These are phyloP conservation scores for Candida montana DNA, from an alignment of 805 yeast genomes.

Conservation along the genomic window DNA sequence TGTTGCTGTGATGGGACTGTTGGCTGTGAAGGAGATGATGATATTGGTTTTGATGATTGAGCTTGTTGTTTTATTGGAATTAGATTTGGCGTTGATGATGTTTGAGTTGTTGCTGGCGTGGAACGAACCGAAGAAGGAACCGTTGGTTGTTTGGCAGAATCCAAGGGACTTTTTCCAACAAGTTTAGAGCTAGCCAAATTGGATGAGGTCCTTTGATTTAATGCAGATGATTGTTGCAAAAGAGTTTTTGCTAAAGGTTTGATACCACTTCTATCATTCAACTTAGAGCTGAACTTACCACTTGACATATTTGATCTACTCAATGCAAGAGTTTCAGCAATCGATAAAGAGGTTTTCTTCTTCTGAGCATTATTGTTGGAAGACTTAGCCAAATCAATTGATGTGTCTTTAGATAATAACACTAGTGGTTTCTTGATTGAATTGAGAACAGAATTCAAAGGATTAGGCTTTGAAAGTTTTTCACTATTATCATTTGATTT, in stretches of 20 bases:
- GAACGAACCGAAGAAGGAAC: too few species aligned
- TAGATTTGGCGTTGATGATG: not conserved
- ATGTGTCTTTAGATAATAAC: slow-evolving; percentile 22
- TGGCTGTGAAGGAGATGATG: not conserved
- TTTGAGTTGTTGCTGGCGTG: too few species aligned
- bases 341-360: slow-evolving; percentile 36
- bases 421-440: slow-evolving; percentile 19
- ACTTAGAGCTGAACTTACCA: slow-evolving; percentile 24
- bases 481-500: not conserved
- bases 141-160: not conserved
- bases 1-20: not conserved
- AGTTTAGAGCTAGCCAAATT: too few species aligned
- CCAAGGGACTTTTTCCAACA: not conserved
- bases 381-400: slow-evolving; percentile 22
- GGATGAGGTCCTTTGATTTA: slow-evolving; percentile 3
- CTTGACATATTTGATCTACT: slow-evolving; percentile 42
- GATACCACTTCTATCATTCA: slow-evolving; percentile 14
- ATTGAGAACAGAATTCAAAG: slow-evolving; percentile 18
- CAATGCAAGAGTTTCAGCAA: slow-evolving; percentile 56
- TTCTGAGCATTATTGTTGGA: slow-evolving; percentile 13
- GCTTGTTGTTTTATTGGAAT: not conserved
- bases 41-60: not conserved
- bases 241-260: not conserved
- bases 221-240: not conserved
- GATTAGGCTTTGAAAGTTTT: slow-evolving; percentile 18